Evolutionary conservation across 129 eudicot species (phyloP), one percentile per base, ranked within the genome.

Genomic region (Heracleum sosnowskyi): DNA sequence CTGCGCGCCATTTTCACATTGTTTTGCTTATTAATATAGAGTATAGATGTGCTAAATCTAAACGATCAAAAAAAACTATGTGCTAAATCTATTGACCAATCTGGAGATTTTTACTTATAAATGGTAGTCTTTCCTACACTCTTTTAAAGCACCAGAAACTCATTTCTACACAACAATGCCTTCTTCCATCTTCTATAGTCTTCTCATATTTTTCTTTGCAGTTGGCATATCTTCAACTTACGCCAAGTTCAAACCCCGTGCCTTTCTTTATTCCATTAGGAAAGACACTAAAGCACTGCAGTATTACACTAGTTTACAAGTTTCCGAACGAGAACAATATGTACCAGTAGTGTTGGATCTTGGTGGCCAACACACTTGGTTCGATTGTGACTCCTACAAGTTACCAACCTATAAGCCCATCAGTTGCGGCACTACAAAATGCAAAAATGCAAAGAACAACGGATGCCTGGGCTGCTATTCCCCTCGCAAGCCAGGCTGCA

Each of bases 351-450:
- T 79, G 10, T 20, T 87, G 7, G 90, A 87, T 33, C 86, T 87
- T 10, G 86, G 82, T 0, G 81, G 81, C 64, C 69, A 75, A 8
- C 69, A 69, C 82, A 33, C 68, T 4, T 87, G 86, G 86, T 81
- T 84, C 81, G 70, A 85, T 49, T 76, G 82, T 74, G 73, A 49
- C 41, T 45, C 73, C 29, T 84, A 74, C 85, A 60, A 35, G 0
- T 81, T 83, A 40, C 79, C 88, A 36, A 31, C 84, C 36, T 87
- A 87, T 45, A 79, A 51, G 76, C 84, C 84, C 26, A 71, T 82
- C 24, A 37, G 11, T 1, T 87, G 90, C 7, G 79, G 73, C 29
- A 3, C 84, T 28, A 8, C 7, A 36, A 78, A 40, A 18, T 87
- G 90, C 45, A 45, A 45, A 20, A 42, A 29, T 31, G 76, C 75